Evolutionary conservation across 148 eudicot genomes (phyloP).

Genomic region (Fagopyrum homotropicum): DNA sequence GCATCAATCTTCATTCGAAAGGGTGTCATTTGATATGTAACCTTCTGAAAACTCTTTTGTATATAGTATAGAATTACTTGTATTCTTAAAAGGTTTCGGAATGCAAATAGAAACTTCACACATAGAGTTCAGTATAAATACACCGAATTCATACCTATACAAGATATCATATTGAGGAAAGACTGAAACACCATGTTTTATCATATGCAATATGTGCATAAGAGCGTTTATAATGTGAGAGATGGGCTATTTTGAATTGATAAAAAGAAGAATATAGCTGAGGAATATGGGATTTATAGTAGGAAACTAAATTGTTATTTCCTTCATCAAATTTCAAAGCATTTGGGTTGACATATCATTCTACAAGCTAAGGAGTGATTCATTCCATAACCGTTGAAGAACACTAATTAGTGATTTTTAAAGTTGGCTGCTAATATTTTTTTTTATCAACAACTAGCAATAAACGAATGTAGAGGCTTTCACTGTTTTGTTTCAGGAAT

Average conservation of each 20-base stretch:
- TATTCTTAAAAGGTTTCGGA: background rate
- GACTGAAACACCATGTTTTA: background rate
- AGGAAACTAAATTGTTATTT: background rate
- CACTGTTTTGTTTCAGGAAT: background rate
- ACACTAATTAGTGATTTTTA: background rate
- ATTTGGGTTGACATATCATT: background rate
- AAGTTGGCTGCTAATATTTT: background rate
- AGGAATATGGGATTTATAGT: background rate
- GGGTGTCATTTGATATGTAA: conserved; percentile 62
- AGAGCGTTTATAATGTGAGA: background rate
- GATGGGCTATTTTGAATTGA: background rate
- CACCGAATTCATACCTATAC: background rate
- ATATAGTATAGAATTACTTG: background rate
- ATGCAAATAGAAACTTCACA: background rate
- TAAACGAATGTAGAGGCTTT: background rate
- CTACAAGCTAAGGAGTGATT: background rate
- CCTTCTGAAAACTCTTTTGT: background rate
- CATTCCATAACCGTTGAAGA: background rate
- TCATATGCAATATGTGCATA: background rate
- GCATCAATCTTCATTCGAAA: conserved; percentile 29
- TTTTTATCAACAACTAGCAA: background rate
- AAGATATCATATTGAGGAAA: background rate
- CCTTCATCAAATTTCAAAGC: background rate
- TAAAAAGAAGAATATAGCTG: background rate
- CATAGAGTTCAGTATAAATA: background rate